Base-by-base conservation (phyloP, 441 rosid species). In the Erysimum pusillum region DNA sequence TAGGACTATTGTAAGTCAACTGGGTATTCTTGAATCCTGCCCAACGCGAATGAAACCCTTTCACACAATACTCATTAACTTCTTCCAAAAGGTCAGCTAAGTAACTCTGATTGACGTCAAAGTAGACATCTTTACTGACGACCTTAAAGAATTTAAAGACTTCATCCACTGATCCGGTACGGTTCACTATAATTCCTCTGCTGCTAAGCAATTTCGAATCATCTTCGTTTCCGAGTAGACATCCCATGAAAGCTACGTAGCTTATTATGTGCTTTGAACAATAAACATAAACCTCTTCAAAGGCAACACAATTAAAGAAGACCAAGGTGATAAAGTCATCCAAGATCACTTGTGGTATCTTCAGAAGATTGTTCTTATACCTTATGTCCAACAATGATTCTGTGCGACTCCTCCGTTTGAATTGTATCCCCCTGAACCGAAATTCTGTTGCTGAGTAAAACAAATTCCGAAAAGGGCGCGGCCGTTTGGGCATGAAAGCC, bases 251-350 rank as follows among this genome's bases (percentile, higher is more conserved):
- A 6, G 82, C 82, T 4, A 87, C 86, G 25, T 90, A 90, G 42
- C 87, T 69, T 0, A 90, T 90, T 65, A 88, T 71, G 67, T 87
- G 82, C 59, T 69, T 84, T 7, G 80, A 54, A 61, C 69, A 69
- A 67, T 85, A 54, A 6, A 9, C 51, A 34, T 88, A 80, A 74
- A 87, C 84, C 56, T 90, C 92, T 78, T 88, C 92, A 60, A 76
- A 87, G 0, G 90, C 87, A 52, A 88, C 89, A 18, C 85, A 86
- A 10, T 88, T 90, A 0, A 81, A 57, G 14, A 90, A 76, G 53
- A 88, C 63, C 2, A 87, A 76, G 76, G 67, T 76, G 83, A 74
- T 68, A 63, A 83, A 82, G 46, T 87, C 89, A 42, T 90, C 89
- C 2, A 87, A 48, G 1, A 76, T 73, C 12, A 87, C 15, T 8